phyloP scores from a whole-genome alignment of 2,329 filamentous ascomycete genomes.

The Pseudomassariella vexata region DNA sequence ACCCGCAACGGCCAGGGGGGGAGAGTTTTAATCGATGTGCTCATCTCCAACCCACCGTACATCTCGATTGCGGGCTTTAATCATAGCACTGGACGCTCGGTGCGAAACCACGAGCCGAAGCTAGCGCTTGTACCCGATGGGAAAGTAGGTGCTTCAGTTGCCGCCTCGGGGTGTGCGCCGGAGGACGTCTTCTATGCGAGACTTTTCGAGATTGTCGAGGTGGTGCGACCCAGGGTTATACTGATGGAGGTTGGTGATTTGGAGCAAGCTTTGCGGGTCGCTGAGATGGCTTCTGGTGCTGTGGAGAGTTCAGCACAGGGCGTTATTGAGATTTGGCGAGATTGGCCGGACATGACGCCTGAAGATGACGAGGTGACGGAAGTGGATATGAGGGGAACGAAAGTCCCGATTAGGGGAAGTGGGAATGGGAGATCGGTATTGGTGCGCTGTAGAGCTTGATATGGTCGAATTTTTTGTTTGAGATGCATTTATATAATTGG shows the following conservation, averaged over 20 bases:
- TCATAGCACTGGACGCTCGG: slow-evolving; percentile 62
- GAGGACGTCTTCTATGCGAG: slow-evolving; percentile 62
- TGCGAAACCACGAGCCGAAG: slow-evolving; percentile 75
- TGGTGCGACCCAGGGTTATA: slow-evolving; percentile 46
- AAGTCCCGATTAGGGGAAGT: slow-evolving; percentile 36
- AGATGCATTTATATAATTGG: neutral
- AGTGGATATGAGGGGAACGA: slow-evolving; percentile 15
- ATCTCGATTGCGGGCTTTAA: slow-evolving; percentile 63
- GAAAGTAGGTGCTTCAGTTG: slow-evolving; percentile 8
- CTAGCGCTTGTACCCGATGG: slow-evolving; percentile 63
- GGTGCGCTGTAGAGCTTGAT: slow-evolving; percentile 8
- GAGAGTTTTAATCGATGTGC: slow-evolving; percentile 45
- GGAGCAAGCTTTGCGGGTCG: slow-evolving; percentile 61
- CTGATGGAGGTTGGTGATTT: slow-evolving; percentile 69
- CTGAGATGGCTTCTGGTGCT: slow-evolving; percentile 33
- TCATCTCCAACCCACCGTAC: slow-evolving; percentile 90
- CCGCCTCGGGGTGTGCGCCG: slow-evolving; percentile 9
- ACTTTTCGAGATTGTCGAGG: slow-evolving; percentile 49
- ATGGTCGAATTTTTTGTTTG: neutral
- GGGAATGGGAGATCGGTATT: slow-evolving; percentile 44
- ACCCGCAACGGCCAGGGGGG: neutral
- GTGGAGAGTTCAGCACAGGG: slow-evolving; percentile 18
- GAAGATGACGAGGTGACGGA: slow-evolving; percentile 18
- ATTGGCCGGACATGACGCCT: slow-evolving; percentile 47
- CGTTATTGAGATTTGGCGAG: slow-evolving; percentile 64